These are phyloP conservation scores for Trypanosomatidae sp. DNA, from an alignment of 208 protist genomes.

Conservation along the genomic window DNA sequence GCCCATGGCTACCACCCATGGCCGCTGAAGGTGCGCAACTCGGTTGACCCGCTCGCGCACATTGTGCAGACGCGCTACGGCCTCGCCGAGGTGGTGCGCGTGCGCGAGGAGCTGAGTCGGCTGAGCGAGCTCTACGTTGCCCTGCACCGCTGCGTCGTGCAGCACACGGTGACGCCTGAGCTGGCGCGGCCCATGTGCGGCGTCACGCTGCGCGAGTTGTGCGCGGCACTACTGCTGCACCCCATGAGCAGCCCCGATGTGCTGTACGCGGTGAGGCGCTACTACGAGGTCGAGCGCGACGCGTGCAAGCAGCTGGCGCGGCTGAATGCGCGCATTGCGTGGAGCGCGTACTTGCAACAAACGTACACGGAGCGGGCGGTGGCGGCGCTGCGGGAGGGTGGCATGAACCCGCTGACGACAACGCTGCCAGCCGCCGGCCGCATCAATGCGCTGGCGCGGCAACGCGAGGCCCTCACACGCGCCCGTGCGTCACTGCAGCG, in stretches of 20 bases:
- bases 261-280: constrained; percentile 39
- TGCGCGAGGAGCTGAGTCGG: constrained; percentile 48
- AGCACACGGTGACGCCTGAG: constrained; percentile 22
- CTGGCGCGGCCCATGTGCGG: constrained; percentile 30
- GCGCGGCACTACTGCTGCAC: constrained; percentile 39
- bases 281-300: constrained; percentile 35
- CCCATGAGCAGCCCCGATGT: constrained; percentile 34
- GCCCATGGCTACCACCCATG: constrained; percentile 76
- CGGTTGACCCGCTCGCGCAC: constrained; percentile 51
- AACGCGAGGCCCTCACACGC: constrained; percentile 21
- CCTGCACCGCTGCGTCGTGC: constrained; percentile 44
- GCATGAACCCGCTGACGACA: constrained; percentile 45
- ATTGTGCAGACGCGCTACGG: constrained; percentile 61
- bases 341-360: constrained; percentile 55
- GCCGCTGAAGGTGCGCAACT: constrained; percentile 79
- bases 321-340: constrained; percentile 34
- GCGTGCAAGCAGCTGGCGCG: constrained; percentile 27
- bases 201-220: constrained; percentile 25
- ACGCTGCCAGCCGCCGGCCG: constrained; percentile 35
- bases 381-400: constrained; percentile 27
- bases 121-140: constrained; percentile 53
- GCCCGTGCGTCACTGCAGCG: constrained; percentile 24
- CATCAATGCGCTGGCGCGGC: constrained; percentile 45
- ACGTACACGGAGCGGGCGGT: constrained; percentile 46
- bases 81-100: constrained; percentile 22